phyloP scores from a whole-genome alignment of 768 basidiomycete species.

The Pleurotus citrinopileatus region DNA sequence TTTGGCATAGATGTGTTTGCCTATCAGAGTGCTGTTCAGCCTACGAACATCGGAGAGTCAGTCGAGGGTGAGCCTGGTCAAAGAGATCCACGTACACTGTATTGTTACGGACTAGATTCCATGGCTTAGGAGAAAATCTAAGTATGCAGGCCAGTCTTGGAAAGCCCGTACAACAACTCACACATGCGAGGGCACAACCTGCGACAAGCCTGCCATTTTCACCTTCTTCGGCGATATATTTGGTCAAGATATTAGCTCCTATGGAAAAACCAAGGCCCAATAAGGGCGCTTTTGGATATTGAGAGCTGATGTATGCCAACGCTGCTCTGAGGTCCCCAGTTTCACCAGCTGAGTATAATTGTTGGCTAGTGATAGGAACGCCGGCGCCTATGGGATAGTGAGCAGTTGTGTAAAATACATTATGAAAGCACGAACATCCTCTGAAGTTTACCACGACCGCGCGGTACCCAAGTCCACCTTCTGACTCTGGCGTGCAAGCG shows the following conservation, averaged over 20 bases:
- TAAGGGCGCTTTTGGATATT: constrained; percentile 78
- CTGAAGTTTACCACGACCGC: constrained; percentile 91
- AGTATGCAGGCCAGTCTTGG: not conserved
- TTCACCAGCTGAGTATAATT: constrained; percentile 87
- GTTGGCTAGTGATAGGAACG: constrained; percentile 75
- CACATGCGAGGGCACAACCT: constrained; percentile 72
- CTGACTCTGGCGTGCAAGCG: constrained; percentile 62
- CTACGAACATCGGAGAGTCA: constrained; percentile 34
- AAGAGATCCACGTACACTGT: constrained; percentile 29
- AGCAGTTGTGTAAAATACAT: constrained; percentile 10
- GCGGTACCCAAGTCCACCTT: constrained; percentile 90
- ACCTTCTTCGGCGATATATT: constrained; percentile 87
- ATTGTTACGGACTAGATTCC: constrained; percentile 51
- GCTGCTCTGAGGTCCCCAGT: constrained; percentile 89
- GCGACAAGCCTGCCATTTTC: constrained; percentile 55
- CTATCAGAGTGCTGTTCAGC: constrained; percentile 50
- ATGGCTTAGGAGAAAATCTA: constrained; percentile 34
- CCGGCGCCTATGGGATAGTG: constrained; percentile 62
- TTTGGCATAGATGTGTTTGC: constrained; percentile 67
- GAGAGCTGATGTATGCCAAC: constrained; percentile 66
- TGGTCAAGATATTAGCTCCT: constrained; percentile 87
- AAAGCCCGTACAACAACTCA: constrained; percentile 48
- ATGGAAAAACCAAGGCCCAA: constrained; percentile 94
- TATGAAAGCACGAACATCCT: constrained; percentile 61
- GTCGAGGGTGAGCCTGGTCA: too few species aligned